Percentiles rank a stretch among this genome's conserved stretches.
Conservation (phyloP, 2,329 filamentous ascomycete genomes). For the Scedosporium apiospermum region DNA sequence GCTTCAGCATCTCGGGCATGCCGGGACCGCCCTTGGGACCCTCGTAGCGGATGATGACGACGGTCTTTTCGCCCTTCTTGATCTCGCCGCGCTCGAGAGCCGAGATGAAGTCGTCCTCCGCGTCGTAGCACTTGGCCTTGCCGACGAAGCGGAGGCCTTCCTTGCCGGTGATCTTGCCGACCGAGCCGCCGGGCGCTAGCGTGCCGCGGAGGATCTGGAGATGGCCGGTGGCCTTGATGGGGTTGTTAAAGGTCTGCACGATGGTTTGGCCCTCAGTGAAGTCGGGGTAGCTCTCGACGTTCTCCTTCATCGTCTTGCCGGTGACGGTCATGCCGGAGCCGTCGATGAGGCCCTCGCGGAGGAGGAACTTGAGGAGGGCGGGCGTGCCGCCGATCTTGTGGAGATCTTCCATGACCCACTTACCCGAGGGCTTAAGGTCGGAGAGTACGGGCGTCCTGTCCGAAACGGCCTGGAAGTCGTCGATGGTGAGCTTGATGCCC, state of each 20-base stretch:
- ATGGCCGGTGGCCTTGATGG: slow-evolving; percentile 80
- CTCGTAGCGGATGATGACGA: slow-evolving; percentile 86
- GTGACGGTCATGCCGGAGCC: slow-evolving; percentile 77
- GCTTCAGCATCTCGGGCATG: slow-evolving; percentile 93
- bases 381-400: slow-evolving; percentile 84
- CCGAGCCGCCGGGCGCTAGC: slow-evolving; percentile 75
- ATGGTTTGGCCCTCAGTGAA: slow-evolving; percentile 71
- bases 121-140: slow-evolving; percentile 74
- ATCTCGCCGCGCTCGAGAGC: slow-evolving; percentile 71
- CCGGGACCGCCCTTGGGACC: slow-evolving; percentile 88
- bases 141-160: slow-evolving; percentile 78
- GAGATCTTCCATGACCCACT: slow-evolving; percentile 76
- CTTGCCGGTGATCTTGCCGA: slow-evolving; percentile 92
- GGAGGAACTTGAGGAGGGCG: slow-evolving; percentile 76
- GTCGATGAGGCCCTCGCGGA: slow-evolving; percentile 73
- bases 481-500: slow-evolving; percentile 72
- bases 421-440: slow-evolving; percentile 76
- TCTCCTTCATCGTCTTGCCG: slow-evolving; percentile 81
- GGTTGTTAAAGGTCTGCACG: slow-evolving; percentile 70
- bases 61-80: slow-evolving; percentile 78
- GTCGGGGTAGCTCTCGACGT: slow-evolving; percentile 64
- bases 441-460: slow-evolving; percentile 72
- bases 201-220: slow-evolving; percentile 82
- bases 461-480: slow-evolving; percentile 77
- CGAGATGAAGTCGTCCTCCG: slow-evolving; percentile 70